phyloP scores from a whole-genome alignment of 257 asterid genomes.

The Cinchona pubescens region DNA sequence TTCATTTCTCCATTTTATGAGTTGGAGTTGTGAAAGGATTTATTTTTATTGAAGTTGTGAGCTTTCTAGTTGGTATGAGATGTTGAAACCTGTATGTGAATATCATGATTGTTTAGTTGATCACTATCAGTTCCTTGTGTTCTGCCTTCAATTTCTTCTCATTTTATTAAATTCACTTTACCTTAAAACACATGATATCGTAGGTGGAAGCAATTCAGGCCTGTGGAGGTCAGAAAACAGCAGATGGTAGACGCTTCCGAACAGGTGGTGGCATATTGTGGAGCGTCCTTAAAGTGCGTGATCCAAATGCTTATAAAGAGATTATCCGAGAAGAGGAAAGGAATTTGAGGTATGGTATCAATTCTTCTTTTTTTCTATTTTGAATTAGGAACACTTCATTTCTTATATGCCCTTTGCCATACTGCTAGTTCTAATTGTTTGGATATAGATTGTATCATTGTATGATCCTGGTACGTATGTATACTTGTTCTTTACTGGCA shows the following conservation, averaged over 20 bases:
- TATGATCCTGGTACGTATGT: neutral
- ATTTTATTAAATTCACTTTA: neutral
- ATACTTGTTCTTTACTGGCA: neutral
- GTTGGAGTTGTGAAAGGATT: neutral
- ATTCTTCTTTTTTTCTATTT: neutral
- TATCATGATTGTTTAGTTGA: neutral
- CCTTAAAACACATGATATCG: slow-evolving; percentile 13
- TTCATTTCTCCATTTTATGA: neutral
- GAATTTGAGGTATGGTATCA: slow-evolving; percentile 77
- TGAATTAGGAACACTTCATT: neutral
- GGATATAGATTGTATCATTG: neutral
- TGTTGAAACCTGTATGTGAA: neutral
- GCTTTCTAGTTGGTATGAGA: neutral
- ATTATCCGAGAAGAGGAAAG: slow-evolving; percentile 78
- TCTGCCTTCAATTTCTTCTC: neutral
- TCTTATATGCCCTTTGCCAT: neutral
- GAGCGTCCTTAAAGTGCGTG: slow-evolving; percentile 83
- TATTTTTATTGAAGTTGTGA: neutral
- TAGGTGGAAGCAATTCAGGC: slow-evolving; percentile 94
- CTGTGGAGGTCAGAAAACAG: slow-evolving; percentile 91
- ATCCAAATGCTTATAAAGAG: slow-evolving; percentile 88
- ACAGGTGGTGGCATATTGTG: slow-evolving; percentile 86
- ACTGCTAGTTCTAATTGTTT: neutral
- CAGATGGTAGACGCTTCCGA: slow-evolving; percentile 67
- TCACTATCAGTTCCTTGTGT: neutral